phyloP scores from a whole-genome alignment of 1,284 basidiomycete genomes.

The Inonotus obliquus region DNA sequence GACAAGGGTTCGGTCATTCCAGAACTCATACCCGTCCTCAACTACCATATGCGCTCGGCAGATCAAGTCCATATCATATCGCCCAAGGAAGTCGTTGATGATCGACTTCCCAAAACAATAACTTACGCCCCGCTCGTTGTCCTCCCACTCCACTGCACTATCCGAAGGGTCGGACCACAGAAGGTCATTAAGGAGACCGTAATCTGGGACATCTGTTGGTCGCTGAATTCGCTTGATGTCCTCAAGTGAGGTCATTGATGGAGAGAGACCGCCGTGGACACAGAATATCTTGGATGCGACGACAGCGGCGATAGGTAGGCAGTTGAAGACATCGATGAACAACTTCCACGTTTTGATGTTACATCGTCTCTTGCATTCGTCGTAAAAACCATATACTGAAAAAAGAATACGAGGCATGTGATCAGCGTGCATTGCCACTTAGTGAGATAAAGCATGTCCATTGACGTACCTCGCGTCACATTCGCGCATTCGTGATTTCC shows the following conservation, averaged over 20 bases:
- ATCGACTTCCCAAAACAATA: conserved; percentile 99
- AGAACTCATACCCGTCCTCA: conserved; percentile 99
- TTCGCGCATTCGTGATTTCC: conserved; percentile 99
- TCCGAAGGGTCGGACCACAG: conserved; percentile 99
- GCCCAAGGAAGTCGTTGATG: conserved; percentile 92
- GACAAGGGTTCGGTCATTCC: conserved; percentile 97
- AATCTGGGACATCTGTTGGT: conserved; percentile 99
- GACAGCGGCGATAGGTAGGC: conserved; percentile 96
- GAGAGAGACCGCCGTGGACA: conserved; percentile 96
- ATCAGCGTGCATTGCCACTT: conserved; percentile 12
- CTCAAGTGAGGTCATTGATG: conserved; percentile 97
- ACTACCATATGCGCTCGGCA: conserved; percentile 99
- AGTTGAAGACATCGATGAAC: conserved; percentile 99
- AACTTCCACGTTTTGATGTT: conserved; percentile 99
- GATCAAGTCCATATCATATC: conserved; percentile 98
- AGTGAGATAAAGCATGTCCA: conserved; percentile 14
- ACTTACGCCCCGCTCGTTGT: conserved; percentile 99
- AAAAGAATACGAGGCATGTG: conserved; percentile 23
- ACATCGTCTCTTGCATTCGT: conserved; percentile 99
- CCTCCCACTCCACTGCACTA: conserved; percentile 98
- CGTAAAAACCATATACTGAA: conserved; percentile 99
- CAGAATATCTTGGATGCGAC: conserved; percentile 99
- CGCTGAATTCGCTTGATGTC: conserved; percentile 98
- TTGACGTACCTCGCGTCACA: conserved; percentile 84
- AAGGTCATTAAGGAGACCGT: conserved; percentile 94